Base-by-base conservation (phyloP, 2,329 filamentous ascomycete genomes). In the Triangularia setosa region DNA sequence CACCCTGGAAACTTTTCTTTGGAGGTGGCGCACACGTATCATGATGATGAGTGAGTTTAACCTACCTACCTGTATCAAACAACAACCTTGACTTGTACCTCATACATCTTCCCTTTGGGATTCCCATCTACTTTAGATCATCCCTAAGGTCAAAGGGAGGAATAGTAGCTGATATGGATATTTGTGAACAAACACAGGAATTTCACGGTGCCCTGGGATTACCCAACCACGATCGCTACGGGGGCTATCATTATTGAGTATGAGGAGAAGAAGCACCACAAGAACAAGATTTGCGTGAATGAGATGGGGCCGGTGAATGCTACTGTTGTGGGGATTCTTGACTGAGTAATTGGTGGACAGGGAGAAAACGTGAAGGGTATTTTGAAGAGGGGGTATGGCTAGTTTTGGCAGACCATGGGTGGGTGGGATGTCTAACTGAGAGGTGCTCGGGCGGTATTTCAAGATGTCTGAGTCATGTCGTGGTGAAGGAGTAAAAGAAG, bases 1-100 rank as follows among this genome's bases (percentile, higher is more conserved):
- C 64, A 63, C n/a, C 69, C 69, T 7, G 52, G 63, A 35, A 72
- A 72, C 62, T 67, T 74, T 48, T 65, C 69, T 2, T 35, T 73
- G n/a, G 63, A 68, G 55, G 61, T 73, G n/a, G 65, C 65, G 18
- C 72, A 73, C 56, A 69, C 59, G 21, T 73, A 73, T 62, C 68
- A 66, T 11, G 72, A 74, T 56, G 69, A 68, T 60, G 62, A 68
- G 72, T 73, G 61, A 53, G 71, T 69, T n/a, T n/a, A n/a, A n/a
- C n/a, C n/a, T n/a, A 5, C 21, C 44, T 24, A 21, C 44, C 44
- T n/a, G n/a, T 28, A 4, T 4, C 27, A 28, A 28, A 28, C 27
- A 4, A 28, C 5, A 9, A 28, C 9, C 27, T 28, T 28, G n/a
- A n/a, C n/a, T n/a, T n/a, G n/a, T n/a, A n/a, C n/a, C n/a, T n/a